These are phyloP conservation scores for Margaritispora aquatica DNA, from an alignment of 495 filamentous ascomycete genomes.

Conservation along the genomic window DNA sequence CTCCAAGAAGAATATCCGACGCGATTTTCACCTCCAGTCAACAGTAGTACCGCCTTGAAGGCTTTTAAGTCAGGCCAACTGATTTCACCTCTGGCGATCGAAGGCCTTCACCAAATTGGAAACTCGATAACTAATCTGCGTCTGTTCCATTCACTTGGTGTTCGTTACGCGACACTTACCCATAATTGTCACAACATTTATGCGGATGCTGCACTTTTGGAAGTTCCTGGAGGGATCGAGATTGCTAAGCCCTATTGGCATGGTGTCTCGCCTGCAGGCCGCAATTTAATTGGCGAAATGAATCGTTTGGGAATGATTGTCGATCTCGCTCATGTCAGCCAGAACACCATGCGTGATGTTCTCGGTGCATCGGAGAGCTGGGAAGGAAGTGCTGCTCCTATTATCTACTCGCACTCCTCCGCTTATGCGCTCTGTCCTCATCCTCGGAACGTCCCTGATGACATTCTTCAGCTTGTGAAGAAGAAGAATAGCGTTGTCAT, in stretches of 20 bases:
- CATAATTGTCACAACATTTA: conserved; percentile 93
- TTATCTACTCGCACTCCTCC: conserved; percentile 69
- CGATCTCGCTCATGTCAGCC: conserved; percentile 61
- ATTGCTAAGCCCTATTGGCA: conserved; percentile 47
- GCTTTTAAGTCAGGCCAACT: conserved; percentile 51
- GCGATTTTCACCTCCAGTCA: conserved; percentile 57
- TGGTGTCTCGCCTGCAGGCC: conserved; percentile 66
- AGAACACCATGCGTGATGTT: conserved; percentile 66
- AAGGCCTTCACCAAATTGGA: conserved; percentile 93
- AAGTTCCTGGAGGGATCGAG: conserved; percentile 32
- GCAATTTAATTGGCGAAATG: conserved; percentile 65
- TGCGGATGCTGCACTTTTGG: conserved; percentile 72
- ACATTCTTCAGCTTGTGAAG: conserved; percentile 59
- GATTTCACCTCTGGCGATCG: conserved; percentile 69
- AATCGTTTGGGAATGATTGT: conserved; percentile 77
- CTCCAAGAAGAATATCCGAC: conserved; percentile 61
- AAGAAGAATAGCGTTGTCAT: conserved; percentile 58
- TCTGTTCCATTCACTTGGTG: conserved; percentile 69
- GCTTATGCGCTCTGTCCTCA: conserved; percentile 62
- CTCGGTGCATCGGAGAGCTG: conserved; percentile 42
- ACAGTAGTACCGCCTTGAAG: conserved; percentile 49
- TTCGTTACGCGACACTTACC: conserved; percentile 83
- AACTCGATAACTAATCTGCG: conserved; percentile 76
- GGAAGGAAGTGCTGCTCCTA: conserved; percentile 53
- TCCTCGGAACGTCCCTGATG: conserved; percentile 67